Evolutionary conservation across 306 rosid genomes (phyloP).

Genomic region (Crataegus laevigata): DNA sequence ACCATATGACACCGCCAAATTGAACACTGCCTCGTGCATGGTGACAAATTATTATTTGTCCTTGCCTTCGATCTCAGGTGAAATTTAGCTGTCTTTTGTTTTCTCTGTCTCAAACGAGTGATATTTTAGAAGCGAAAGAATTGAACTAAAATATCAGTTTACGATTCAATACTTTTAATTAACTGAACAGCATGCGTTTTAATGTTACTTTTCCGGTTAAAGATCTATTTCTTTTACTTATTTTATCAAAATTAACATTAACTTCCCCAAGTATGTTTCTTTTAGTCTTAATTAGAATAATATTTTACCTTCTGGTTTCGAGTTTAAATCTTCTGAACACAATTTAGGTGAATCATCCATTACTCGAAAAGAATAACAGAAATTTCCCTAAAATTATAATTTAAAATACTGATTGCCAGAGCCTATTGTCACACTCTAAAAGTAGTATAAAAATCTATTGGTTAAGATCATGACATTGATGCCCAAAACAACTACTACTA

Average conservation of each 20-base stretch:
- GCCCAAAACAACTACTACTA: background rate
- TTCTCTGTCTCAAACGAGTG: background rate
- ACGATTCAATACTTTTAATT: too few species aligned
- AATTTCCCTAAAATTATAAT: too few species aligned
- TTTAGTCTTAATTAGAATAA: background rate
- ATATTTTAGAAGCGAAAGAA: too few species aligned
- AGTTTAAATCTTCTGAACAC: too few species aligned
- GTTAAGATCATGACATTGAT: background rate
- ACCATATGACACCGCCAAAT: constrained; percentile 14
- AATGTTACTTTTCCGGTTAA: too few species aligned
- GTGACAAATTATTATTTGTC: constrained; percentile 33
- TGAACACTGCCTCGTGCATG: constrained; percentile 31
- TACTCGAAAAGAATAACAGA: background rate
- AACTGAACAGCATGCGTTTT: too few species aligned
- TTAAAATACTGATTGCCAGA: background rate
- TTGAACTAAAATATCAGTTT: too few species aligned
- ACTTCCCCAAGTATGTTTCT: too few species aligned
- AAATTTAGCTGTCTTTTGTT: constrained; percentile 13
- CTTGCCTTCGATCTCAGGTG: constrained; percentile 14
- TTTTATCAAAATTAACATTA: background rate
- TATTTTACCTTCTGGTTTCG: background rate
- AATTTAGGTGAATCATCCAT: too few species aligned
- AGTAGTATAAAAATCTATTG: background rate
- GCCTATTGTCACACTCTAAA: background rate
- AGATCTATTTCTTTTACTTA: background rate